Percentiles rank a stretch among this genome's conserved stretches.
Evolutionary conservation across 139 green algal species (phyloP).

Genomic region (Auxenochlorella pyrenoidosa): DNA sequence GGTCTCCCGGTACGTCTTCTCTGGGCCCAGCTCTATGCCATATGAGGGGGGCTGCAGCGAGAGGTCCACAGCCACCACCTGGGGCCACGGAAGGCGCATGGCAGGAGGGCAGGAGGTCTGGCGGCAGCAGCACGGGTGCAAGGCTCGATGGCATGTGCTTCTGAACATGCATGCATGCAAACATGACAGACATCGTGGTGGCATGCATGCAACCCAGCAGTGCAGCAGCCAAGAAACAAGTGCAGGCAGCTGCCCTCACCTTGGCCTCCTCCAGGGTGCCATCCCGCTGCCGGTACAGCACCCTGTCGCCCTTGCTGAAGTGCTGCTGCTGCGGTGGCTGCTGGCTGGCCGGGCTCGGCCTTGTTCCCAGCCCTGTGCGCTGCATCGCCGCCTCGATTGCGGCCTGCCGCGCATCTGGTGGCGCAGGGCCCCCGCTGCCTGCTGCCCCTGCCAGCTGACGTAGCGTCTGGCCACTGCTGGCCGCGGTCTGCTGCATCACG

Average conservation of each 20-base stretch:
- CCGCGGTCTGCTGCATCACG: slow-evolving; percentile 50
- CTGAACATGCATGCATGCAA: too few species aligned
- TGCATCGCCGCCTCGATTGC: slow-evolving; percentile 25
- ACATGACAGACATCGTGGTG: neutral
- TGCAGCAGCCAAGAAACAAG: neutral
- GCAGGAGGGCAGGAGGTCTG: neutral
- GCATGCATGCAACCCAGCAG: neutral
- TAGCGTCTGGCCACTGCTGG: slow-evolving; percentile 37
- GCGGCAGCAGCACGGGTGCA: neutral
- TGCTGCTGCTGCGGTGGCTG: slow-evolving; percentile 24
- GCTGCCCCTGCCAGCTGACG: slow-evolving; percentile 33
- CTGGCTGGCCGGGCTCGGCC: neutral
- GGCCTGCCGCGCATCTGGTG: neutral
- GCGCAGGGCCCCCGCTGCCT: neutral
- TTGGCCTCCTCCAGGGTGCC: neutral
- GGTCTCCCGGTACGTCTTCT: slow-evolving; percentile 28
- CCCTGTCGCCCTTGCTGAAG: slow-evolving; percentile 24
- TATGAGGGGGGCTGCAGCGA: slow-evolving; percentile 36
- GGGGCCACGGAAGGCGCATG: neutral
- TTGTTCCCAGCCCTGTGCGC: neutral
- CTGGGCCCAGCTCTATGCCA: slow-evolving; percentile 24
- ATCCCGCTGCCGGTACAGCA: slow-evolving; percentile 25
- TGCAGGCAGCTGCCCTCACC: neutral
- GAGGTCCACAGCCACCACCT: slow-evolving; percentile 28
- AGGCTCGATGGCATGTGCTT: too few species aligned